phyloP scores from a whole-genome alignment of 306 rosid species.

The Alnus rubra region DNA sequence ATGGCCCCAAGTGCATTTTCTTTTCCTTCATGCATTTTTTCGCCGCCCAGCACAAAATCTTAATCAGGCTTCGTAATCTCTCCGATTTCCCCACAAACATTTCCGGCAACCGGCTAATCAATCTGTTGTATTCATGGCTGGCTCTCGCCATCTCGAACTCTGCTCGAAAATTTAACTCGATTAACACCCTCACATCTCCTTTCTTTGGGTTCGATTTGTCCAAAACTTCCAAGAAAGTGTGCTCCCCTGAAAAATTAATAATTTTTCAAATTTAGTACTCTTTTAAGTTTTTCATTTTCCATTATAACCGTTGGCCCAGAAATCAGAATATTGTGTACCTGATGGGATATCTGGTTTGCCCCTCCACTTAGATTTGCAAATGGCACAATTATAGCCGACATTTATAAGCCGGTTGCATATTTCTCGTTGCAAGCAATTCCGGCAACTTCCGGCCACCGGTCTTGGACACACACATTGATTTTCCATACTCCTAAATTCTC shows the following conservation, averaged over 20 bases:
- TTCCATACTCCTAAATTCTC: constrained; percentile 29
- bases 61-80: constrained; percentile 44
- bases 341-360: constrained; percentile 52
- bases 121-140: constrained; percentile 55
- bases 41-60: constrained; percentile 73
- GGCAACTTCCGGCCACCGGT: constrained; percentile 48
- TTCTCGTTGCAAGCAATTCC: constrained; percentile 61
- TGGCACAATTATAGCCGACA: constrained; percentile 56
- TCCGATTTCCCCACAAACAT: constrained; percentile 74
- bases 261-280: neutral
- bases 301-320: neutral
- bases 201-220: constrained; percentile 46
- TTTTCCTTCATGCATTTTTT: constrained; percentile 86
- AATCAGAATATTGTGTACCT: constrained; percentile 38
- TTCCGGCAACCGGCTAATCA: constrained; percentile 60
- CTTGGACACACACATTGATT: constrained; percentile 49
- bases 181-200: constrained; percentile 49
- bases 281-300: neutral
- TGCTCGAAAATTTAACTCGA: constrained; percentile 63
- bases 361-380: constrained; percentile 78
- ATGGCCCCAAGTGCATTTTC: constrained; percentile 82
- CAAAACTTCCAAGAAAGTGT: constrained; percentile 63
- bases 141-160: constrained; percentile 84
- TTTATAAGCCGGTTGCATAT: constrained; percentile 50
- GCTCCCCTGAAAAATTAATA: constrained; percentile 58